Evolutionary conservation across 208 protist species (phyloP).

Genomic region (Novymonas esmeraldas): DNA sequence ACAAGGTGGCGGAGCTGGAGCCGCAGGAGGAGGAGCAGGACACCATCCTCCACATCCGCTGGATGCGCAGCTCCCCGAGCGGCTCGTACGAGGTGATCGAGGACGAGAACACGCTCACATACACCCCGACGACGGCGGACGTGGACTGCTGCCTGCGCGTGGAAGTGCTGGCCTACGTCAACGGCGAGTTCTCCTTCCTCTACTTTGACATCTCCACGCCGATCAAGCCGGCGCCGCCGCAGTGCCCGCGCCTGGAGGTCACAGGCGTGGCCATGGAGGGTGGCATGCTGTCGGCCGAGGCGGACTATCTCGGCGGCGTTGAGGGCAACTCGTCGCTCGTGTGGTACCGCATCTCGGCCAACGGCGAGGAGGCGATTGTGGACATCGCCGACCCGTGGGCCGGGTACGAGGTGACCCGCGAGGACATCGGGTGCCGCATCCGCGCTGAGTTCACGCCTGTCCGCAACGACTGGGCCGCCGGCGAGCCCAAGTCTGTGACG

Average conservation of each 20-base stretch:
- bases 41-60: constrained; percentile 92
- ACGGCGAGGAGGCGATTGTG: constrained; percentile 71
- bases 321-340: constrained; percentile 85
- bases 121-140: constrained; percentile 76
- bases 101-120: constrained; percentile 81
- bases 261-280: constrained; percentile 81
- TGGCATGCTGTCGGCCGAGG: constrained; percentile 74
- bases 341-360: constrained; percentile 83
- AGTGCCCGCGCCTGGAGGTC: constrained; percentile 81
- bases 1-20: constrained; percentile 78
- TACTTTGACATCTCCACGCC: constrained; percentile 92
- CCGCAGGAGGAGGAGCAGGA: constrained; percentile 76
- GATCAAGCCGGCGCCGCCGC: constrained; percentile 75
- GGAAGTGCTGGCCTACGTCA: constrained; percentile 90
- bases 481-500: constrained; percentile 75
- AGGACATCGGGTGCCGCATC: constrained; percentile 88
- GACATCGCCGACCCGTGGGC: constrained; percentile 79
- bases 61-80: constrained; percentile 80
- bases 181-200: constrained; percentile 88
- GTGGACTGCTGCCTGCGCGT: constrained; percentile 86
- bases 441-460: constrained; percentile 88
- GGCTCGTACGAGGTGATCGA: constrained; percentile 90
- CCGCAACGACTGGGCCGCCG: constrained; percentile 89
- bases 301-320: constrained; percentile 87
- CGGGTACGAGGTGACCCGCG: constrained; percentile 76